Percentiles rank a stretch among this genome's conserved stretches.
Conservation (phyloP, 208 protist species). For the Porcisia hertigi region DNA sequence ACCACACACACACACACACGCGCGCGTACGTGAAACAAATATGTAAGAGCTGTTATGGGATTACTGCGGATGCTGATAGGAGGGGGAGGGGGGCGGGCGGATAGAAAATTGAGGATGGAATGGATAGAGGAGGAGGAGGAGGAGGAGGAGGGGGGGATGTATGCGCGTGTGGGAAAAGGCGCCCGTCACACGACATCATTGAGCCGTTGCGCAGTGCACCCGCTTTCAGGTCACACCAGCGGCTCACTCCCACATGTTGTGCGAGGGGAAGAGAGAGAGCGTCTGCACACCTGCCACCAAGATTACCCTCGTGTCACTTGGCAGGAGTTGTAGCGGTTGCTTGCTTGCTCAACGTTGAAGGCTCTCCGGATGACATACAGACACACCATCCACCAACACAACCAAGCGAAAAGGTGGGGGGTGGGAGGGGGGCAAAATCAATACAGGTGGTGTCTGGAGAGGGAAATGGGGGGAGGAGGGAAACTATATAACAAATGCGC, state of each 20-base stretch:
- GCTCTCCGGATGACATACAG: too few relatives aligned
- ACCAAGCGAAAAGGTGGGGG: too few relatives aligned
- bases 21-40: neutral
- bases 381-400: too few relatives aligned
- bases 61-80: neutral
- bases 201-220: too few relatives aligned
- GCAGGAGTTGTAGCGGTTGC: neutral
- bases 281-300: neutral
- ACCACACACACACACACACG: neutral
- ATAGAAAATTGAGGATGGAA: neutral
- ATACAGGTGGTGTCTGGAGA: neutral
- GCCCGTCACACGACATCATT: neutral
- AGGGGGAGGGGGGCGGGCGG: neutral
- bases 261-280: neutral
- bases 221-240: neutral
- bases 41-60: neutral
- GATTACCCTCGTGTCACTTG: too few relatives aligned
- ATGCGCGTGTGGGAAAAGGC: neutral
- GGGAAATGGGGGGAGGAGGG: neutral
- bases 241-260: neutral
- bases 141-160: neutral
- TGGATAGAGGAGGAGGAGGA: neutral
- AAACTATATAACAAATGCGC: neutral
- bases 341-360: too few relatives aligned
- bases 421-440: too few relatives aligned